phyloP scores from a whole-genome alignment of 2,329 filamentous ascomycete species.

The Aspergillus thermomutatus region DNA sequence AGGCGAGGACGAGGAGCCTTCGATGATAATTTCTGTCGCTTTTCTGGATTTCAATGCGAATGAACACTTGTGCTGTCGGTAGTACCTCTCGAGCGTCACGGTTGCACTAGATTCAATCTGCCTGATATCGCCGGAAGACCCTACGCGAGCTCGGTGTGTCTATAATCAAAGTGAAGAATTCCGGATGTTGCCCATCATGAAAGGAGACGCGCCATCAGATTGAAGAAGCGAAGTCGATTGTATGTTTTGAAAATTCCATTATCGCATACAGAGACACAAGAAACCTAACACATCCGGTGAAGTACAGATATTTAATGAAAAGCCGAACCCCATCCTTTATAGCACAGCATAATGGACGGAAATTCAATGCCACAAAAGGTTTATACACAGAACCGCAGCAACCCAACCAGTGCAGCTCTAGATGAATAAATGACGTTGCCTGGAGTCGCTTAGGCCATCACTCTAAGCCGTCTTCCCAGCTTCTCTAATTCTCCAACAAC shows the following conservation, averaged over 20 bases:
- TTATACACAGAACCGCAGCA: neutral
- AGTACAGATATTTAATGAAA: slow-evolving; percentile 28
- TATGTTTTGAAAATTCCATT: slow-evolving; percentile 22
- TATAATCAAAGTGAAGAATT: neutral
- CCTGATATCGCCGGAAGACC: too few relatives aligned
- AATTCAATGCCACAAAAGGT: neutral
- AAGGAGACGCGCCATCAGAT: neutral
- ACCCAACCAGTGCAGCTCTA: neutral
- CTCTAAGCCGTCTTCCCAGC: slow-evolving; percentile 49
- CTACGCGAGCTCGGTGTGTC: too few relatives aligned
- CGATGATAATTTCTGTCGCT: too few relatives aligned
- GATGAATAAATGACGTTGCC: neutral
- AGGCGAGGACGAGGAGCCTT: too few relatives aligned
- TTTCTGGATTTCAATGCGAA: neutral
- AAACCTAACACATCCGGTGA: slow-evolving; percentile 25
- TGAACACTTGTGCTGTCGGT: neutral
- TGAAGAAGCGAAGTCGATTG: neutral
- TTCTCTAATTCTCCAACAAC: slow-evolving; percentile 84
- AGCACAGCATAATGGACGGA: slow-evolving; percentile 14
- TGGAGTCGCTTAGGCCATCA: slow-evolving; percentile 17
- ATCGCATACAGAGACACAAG: slow-evolving; percentile 31
- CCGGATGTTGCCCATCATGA: neutral
- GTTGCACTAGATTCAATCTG: too few relatives aligned
- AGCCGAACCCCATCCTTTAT: slow-evolving; percentile 22
- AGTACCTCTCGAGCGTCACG: neutral